These are phyloP conservation scores for Hortaea sp. DNA, from an alignment of 2,329 filamentous ascomycete genomes.

Conservation along the genomic window DNA sequence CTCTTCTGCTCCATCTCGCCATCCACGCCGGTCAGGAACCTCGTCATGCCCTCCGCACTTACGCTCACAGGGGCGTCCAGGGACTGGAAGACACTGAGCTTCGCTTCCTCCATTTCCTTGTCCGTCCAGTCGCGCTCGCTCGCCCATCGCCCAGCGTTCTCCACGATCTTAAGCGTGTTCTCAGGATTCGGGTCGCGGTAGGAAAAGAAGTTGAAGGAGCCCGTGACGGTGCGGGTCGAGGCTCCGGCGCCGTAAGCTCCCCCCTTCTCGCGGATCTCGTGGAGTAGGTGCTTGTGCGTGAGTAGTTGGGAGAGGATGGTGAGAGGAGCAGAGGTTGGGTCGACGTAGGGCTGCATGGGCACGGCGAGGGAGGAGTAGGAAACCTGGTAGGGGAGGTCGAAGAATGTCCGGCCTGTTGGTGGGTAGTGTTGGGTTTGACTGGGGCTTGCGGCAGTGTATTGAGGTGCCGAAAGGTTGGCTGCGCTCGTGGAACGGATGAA, in stretches of 20 bases:
- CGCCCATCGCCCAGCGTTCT: constrained; percentile 72
- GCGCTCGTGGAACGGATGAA: constrained; percentile 47
- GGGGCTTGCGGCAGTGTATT: constrained; percentile 7
- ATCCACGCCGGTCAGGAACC: constrained; percentile 76
- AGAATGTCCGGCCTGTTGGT: constrained; percentile 60
- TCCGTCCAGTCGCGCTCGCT: constrained; percentile 70
- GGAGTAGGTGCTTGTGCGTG: constrained; percentile 92
- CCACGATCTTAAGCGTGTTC: constrained; percentile 79
- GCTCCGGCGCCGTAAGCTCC: constrained; percentile 92
- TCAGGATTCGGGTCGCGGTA: constrained; percentile 93
- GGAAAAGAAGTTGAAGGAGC: constrained; percentile 87
- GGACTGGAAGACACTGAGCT: constrained; percentile 85
- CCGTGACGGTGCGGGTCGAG: constrained; percentile 67
- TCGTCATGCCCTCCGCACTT: constrained; percentile 74
- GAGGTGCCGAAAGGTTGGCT: constrained; percentile 12
- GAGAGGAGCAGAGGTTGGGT: constrained; percentile 64
- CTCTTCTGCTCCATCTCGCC: constrained; percentile 81
- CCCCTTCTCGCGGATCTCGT: constrained; percentile 95
- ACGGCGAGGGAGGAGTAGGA: constrained; percentile 82
- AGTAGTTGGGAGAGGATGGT: constrained; percentile 85
- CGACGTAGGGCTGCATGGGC: constrained; percentile 73
- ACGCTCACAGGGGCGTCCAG: constrained; percentile 84
- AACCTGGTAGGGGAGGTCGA: constrained; percentile 91
- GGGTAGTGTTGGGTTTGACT: constrained; percentile 1
- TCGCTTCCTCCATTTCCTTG: constrained; percentile 87